Conservation (phyloP, 176 grass and related monocot species). For the Poa pratensis region DNA sequence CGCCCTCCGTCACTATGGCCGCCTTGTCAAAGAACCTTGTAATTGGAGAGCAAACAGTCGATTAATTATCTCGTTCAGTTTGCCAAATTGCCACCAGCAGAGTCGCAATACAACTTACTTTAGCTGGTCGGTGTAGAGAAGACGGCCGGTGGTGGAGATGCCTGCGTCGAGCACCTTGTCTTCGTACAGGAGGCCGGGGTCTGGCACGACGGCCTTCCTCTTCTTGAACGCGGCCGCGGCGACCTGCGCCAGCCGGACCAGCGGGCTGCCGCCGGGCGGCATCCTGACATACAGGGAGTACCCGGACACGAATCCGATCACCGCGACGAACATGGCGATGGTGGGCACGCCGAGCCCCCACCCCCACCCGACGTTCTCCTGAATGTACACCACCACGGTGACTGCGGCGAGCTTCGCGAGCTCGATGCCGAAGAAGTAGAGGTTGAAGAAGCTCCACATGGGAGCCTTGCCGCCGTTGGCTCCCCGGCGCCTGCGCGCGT, state of each 20-base stretch:
- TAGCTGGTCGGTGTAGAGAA: constrained; percentile 76
- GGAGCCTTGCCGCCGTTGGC: constrained; percentile 25
- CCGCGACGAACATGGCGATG: constrained; percentile 57
- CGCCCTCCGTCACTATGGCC: constrained; percentile 58
- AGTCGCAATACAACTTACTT: constrained; percentile 43
- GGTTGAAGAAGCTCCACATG: constrained; percentile 70
- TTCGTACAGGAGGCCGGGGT: constrained; percentile 51
- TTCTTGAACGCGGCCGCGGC: constrained; percentile 60
- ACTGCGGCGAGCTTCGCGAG: constrained; percentile 55
- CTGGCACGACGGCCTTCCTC: constrained; percentile 41
- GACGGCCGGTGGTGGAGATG: constrained; percentile 62
- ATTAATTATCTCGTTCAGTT: not conserved
- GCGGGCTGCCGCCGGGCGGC: constrained; percentile 66
- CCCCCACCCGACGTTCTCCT: constrained; percentile 72
- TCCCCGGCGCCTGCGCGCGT: constrained; percentile 17
- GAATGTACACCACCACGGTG: constrained; percentile 65
- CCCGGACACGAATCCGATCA: constrained; percentile 60
- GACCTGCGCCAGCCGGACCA: constrained; percentile 61
- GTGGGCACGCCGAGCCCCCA: constrained; percentile 73
- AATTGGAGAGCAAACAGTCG: not conserved
- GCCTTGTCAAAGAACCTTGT: constrained; percentile 78
- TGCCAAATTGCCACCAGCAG: not conserved
- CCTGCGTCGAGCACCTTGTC: constrained; percentile 66
- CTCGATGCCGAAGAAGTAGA: constrained; percentile 69
- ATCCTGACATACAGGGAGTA: constrained; percentile 63